Evolutionary conservation across 192 early-diverging fungal species (phyloP).

Genomic region (Podila clonocystis): DNA sequence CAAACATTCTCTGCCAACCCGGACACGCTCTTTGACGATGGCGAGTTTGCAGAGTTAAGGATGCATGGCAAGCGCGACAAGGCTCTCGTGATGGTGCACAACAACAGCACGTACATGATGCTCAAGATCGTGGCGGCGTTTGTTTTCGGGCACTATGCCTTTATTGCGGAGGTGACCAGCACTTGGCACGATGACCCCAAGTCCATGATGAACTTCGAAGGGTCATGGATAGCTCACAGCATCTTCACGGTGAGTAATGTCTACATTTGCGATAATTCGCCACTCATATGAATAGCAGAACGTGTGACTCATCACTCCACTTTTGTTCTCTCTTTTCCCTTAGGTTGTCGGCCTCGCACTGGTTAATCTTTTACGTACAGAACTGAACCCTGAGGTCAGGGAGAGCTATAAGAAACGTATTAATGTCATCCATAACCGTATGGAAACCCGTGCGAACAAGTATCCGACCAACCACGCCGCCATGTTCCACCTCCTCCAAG

Average conservation of each 20-base stretch:
- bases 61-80: constrained; percentile 11
- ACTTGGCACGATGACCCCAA: constrained; percentile 40
- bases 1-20: constrained; percentile 28
- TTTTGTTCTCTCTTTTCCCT: too few relatives aligned
- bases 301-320: too few relatives aligned
- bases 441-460: constrained; percentile 21
- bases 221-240: constrained; percentile 27
- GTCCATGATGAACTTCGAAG: constrained; percentile 48
- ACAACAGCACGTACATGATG: constrained; percentile 38
- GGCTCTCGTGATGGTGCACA: constrained; percentile 22
- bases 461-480: constrained; percentile 46
- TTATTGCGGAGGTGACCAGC: constrained; percentile 22
- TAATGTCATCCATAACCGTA: constrained; percentile 18
- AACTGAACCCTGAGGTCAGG: constrained; percentile 12
- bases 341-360: constrained; percentile 18
- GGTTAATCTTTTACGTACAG: constrained; percentile 23
- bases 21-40: constrained; percentile 48
- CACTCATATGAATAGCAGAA: too few relatives aligned
- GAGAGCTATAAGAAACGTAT: background rate
- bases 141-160: constrained; percentile 35
- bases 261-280: too few relatives aligned
- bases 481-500: constrained; percentile 43
- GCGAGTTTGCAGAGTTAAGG: constrained; percentile 30
- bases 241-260: constrained; percentile 21
- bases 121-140: constrained; percentile 45